Base-by-base conservation (phyloP, 768 basidiomycete species). In the Agrocybe pediades region DNA sequence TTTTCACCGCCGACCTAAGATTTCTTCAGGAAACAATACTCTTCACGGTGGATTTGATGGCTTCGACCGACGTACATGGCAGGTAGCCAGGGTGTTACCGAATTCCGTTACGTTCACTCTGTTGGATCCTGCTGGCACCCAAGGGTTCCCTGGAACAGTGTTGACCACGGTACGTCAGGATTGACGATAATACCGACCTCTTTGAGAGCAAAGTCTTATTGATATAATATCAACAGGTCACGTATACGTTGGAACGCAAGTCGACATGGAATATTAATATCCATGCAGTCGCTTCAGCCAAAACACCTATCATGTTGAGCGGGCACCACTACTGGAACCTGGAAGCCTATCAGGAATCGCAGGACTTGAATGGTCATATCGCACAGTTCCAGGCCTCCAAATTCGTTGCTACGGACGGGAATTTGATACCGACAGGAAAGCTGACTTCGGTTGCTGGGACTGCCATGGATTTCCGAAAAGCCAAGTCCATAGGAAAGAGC, bases 81-180 rank as follows among this genome's bases (percentile, higher is more conserved):
- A 63, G 2, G 57, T 76, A n/a, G 55, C 65, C 0, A 62, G 66
- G 17, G 55, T 68, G 45, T 66, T 69, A 6, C 41, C 65, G 2
- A 69, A 67, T 45, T 72, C 74, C 17, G 74, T 79, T 6, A 77
- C 73, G 5, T 81, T 77, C 62, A 63, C 59, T 7, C 62, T 78
- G 21, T 29, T 75, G 24, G 80, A 81, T 58, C 69, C 72, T 17
- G 60, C 68, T 55, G 79, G 77, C 17, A 66, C 59, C 20, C 65
- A 80, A 63, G 80, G 79, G 1, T 82, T 82, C 62, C 80, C 80
- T 0, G 79, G 79, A 9, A 70, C 69, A 21, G 75, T 74, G 1
- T 47, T 64, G 7, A 71, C 73, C 16, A 61, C 61, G 20, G 72
- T 74, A 44, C 21, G 50, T 53, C 30, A 26, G 24, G 2, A n/a